Base-by-base conservation (phyloP, 441 rosid species). In the Dalechampia spathulata region DNA sequence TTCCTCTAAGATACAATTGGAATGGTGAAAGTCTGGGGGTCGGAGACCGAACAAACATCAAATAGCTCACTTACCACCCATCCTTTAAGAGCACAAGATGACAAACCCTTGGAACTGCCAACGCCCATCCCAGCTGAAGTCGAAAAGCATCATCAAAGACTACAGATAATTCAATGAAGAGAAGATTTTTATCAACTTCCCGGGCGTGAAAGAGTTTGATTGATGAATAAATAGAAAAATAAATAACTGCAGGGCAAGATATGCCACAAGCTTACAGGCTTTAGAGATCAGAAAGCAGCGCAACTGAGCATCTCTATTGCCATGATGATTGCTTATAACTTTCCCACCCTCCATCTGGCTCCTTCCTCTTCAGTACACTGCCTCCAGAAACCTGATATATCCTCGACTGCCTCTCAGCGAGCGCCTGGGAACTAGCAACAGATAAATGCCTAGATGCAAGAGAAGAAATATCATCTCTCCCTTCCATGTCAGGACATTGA, bases 31-130 rank as follows among this genome's bases (percentile, higher is more conserved):
- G n/a, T n/a, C n/a, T n/a, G 70, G 78, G 75, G 73, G 69, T 65
- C 58, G 71, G 78, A 75, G 72, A 71, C 79, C 52, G 75, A 61
- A 72, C 61, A 51, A 59, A n/a, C 69, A 71, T 59, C 63, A 58
- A 73, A 72, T 69, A 66, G 66, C 75, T 77, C 77, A 70, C 83
- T 72, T 69, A 73, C 80, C 83, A 72, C 84, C 80, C 78, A 67
- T 68, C 77, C 76, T 67, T 63, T 39, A 32, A 19, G 36, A 58
- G 60, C 60, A 64, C 41, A 52, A 58, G 80, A 72, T 30, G 34
- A 30, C 34, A 8, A 4, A 4, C 71, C 43, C 69, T 66, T 40
- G 60, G 56, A 69, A 68, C 69, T 72, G 63, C 73, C 69, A 51
- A 49, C 60, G 58, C 62, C 77, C 51, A 54, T 58, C 67, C 53